Percentiles rank a stretch among this genome's conserved stretches.
Evolutionary conservation across 345 rosid species (phyloP).

Genomic region (Adansonia digitata): DNA sequence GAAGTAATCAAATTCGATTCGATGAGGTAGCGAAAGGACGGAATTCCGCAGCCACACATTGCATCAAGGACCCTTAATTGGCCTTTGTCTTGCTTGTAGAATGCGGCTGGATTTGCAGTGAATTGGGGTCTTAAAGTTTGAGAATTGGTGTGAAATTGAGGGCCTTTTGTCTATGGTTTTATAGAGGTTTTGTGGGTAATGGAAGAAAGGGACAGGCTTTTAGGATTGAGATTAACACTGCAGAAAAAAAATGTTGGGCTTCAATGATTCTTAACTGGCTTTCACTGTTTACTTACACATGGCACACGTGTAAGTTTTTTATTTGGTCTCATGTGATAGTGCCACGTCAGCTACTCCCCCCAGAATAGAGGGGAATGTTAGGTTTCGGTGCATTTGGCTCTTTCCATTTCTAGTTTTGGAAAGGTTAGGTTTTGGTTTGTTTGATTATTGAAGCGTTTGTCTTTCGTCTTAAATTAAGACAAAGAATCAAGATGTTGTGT

Average conservation of each 20-base stretch:
- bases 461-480: background rate
- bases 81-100: no score
- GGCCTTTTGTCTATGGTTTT: no score
- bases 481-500: background rate
- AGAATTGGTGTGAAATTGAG: no score
- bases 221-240: no score
- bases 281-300: background rate
- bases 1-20: no score
- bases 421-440: background rate
- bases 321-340: background rate
- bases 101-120: no score
- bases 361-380: background rate
- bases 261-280: background rate
- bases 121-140: no score
- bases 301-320: background rate
- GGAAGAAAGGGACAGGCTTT: no score
- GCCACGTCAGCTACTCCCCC: background rate
- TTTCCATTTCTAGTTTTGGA: background rate
- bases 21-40: no score
- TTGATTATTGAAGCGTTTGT: background rate
- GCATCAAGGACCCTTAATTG: no score
- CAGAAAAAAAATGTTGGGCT: conserved; percentile 2
- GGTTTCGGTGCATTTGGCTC: background rate
- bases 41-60: no score
- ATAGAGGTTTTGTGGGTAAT: no score